Conservation (phyloP, 176 grass and related monocot species). For the Musa troglodytarum region DNA sequence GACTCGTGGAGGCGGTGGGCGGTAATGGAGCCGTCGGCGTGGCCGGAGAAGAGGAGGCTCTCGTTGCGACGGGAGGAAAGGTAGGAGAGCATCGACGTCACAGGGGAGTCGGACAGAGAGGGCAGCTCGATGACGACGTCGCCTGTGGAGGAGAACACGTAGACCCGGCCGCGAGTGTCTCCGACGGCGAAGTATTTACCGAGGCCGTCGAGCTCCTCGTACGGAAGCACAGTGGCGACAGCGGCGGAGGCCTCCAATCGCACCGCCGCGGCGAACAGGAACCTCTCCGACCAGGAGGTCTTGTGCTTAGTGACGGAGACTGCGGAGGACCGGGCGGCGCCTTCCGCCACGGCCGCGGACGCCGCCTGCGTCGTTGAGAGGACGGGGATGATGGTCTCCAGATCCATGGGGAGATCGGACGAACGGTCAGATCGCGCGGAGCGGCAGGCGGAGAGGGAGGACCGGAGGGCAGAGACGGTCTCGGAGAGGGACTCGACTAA, state of each 20-base stretch:
- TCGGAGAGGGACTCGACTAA: no score
- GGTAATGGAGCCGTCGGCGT: constrained; percentile 62
- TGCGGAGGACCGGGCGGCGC: constrained; percentile 5
- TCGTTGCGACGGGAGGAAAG: constrained; percentile 51
- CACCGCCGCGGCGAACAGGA: constrained; percentile 51
- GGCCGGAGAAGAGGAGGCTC: constrained; percentile 64
- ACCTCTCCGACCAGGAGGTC: constrained; percentile 58
- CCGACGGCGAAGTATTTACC: constrained; percentile 63
- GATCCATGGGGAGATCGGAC: no score
- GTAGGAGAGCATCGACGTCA: constrained; percentile 48
- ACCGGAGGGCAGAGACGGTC: no score
- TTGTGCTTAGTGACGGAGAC: constrained; percentile 54
- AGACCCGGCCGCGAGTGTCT: constrained; percentile 20
- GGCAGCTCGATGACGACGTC: constrained; percentile 67
- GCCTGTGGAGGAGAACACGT: constrained; percentile 58
- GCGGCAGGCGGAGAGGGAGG: no score
- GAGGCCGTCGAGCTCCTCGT: constrained; percentile 49
- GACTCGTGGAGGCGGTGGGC: constrained; percentile 59
- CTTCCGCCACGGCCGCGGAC: not conserved
- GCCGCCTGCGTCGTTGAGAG: not conserved
- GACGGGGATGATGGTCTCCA: constrained; percentile 10
- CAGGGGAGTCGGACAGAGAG: constrained; percentile 26
- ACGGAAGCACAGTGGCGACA: constrained; percentile 23
- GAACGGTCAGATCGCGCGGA: no score
- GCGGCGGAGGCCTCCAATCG: constrained; percentile 44